Conservation (phyloP, 176 grass and related monocot species). For the Alloteropsis semialata region DNA sequence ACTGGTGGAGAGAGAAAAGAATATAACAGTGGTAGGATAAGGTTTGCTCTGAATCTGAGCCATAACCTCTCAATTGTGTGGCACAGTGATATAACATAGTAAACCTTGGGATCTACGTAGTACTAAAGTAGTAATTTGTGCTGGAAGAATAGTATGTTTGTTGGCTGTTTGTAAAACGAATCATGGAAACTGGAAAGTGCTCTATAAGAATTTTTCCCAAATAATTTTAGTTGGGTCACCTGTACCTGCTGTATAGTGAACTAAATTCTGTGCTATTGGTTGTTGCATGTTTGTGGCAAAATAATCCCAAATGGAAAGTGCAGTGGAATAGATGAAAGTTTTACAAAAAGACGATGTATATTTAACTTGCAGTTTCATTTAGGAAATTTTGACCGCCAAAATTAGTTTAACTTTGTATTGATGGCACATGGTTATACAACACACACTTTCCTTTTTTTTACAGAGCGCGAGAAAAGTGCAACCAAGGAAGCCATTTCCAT, state of each 20-base stretch:
- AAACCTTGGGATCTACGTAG: not conserved
- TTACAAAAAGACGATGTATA: not conserved
- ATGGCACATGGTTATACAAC: not conserved
- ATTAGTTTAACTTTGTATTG: constrained; percentile 5
- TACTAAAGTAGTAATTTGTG: not conserved
- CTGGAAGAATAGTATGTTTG: not conserved
- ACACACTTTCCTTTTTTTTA: constrained; percentile 18
- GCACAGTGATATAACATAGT: not conserved
- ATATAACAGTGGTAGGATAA: not conserved
- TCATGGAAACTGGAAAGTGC: not conserved
- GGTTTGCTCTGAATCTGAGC: not conserved
- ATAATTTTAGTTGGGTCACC: not conserved
- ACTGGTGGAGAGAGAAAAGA: not conserved
- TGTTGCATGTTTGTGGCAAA: not conserved
- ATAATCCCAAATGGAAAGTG: not conserved
- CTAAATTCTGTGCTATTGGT: not conserved
- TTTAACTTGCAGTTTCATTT: constrained; percentile 10
- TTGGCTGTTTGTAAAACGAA: not conserved
- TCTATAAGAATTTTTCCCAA: not conserved
- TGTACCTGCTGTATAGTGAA: not conserved
- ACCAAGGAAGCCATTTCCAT: constrained; percentile 92
- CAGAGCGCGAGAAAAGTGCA: constrained; percentile 95
- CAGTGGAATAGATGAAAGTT: not conserved
- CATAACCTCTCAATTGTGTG: not conserved
- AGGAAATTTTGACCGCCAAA: not conserved